Conservation (phyloP, 306 rosid genomes). For the Glycine tomentella region DNA sequence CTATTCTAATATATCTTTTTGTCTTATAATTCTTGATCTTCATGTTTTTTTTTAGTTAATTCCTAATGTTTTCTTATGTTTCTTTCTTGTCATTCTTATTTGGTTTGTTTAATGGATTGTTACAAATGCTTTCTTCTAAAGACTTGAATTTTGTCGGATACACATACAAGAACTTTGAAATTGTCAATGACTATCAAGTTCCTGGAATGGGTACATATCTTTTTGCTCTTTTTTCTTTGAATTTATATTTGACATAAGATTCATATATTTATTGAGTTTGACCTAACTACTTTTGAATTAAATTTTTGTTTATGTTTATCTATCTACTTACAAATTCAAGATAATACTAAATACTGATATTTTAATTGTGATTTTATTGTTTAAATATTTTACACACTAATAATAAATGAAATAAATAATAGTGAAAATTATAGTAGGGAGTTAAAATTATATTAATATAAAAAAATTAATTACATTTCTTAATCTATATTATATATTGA, state of each 20-base stretch:
- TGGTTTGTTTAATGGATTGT: constrained; percentile 33
- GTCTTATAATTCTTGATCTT: background rate
- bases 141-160: constrained; percentile 96
- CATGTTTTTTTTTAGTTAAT: background rate
- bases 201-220: constrained; percentile 86
- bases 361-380: background rate
- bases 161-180: constrained; percentile 95
- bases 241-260: background rate
- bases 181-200: constrained; percentile 93
- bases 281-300: too few species aligned
- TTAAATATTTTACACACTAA: background rate
- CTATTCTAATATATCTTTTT: too few species aligned
- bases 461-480: too few species aligned
- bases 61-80: background rate
- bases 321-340: background rate
- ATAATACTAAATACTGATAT: too few species aligned
- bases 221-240: constrained; percentile 3
- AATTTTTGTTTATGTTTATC: background rate
- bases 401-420: background rate
- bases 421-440: background rate
- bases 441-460: too few species aligned
- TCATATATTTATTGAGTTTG: too few species aligned
- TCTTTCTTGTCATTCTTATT: background rate
- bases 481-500: too few species aligned
- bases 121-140: constrained; percentile 97